Evolutionary conservation across 306 rosid genomes (phyloP).

Genomic region (Prunus mume): DNA sequence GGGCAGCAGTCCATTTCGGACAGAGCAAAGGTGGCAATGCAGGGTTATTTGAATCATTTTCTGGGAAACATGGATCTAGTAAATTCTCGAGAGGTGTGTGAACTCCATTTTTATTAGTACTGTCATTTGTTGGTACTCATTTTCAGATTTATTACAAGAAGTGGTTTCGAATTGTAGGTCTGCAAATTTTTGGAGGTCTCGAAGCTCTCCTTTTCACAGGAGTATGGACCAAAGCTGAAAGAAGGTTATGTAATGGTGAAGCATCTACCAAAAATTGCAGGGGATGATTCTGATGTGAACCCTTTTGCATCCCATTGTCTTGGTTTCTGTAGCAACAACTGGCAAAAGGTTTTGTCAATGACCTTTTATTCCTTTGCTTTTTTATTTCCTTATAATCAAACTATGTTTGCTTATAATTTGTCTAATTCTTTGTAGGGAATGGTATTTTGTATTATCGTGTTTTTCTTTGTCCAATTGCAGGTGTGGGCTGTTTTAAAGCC

Average conservation of each 20-base stretch:
- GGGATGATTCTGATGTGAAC: slow-evolving; percentile 30
- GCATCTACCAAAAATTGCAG: slow-evolving; percentile 33
- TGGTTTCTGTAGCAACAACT: slow-evolving; percentile 32
- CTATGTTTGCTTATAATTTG: neutral
- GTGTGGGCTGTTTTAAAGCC: slow-evolving; percentile 57
- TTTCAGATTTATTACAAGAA: neutral
- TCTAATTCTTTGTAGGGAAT: neutral
- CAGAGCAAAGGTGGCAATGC: slow-evolving; percentile 82
- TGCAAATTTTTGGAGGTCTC: slow-evolving; percentile 60
- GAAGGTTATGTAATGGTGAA: slow-evolving; percentile 56
- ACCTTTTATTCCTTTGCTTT: neutral
- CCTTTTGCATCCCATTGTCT: slow-evolving; percentile 23
- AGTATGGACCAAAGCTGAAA: slow-evolving; percentile 52
- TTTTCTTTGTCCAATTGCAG: slow-evolving; percentile 20
- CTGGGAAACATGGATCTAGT: slow-evolving; percentile 78
- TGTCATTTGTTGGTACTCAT: neutral
- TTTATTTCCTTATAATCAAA: neutral
- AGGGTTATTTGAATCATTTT: slow-evolving; percentile 77
- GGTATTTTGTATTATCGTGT: neutral
- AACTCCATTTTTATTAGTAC: neutral
- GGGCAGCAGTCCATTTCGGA: slow-evolving; percentile 72
- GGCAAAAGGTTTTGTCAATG: slow-evolving; percentile 43
- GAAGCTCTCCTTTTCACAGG: slow-evolving; percentile 41
- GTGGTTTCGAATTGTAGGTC: slow-evolving; percentile 33
- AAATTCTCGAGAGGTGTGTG: slow-evolving; percentile 80